Conservation (phyloP, 352 stramenopile genomes). For the Phytophthora crassamura region DNA sequence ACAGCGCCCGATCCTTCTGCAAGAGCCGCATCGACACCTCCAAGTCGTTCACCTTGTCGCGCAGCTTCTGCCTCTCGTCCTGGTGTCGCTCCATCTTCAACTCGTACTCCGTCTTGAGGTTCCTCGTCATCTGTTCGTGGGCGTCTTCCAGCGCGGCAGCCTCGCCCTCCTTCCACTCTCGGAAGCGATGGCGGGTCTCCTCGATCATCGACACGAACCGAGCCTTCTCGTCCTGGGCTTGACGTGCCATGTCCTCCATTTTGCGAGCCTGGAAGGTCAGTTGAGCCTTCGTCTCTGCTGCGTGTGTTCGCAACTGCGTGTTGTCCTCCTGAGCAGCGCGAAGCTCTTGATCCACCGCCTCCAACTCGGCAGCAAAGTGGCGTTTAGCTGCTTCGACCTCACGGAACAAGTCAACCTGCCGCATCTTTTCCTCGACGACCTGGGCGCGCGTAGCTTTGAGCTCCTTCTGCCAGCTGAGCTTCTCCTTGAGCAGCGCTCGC, state of each 20-base stretch:
- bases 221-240: constrained; percentile 66
- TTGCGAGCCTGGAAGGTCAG: constrained; percentile 49
- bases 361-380: constrained; percentile 46
- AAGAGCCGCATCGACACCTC: constrained; percentile 69
- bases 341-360: constrained; percentile 42
- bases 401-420: constrained; percentile 67
- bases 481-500: constrained; percentile 66
- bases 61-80: constrained; percentile 78
- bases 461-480: constrained; percentile 74
- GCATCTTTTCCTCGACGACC: constrained; percentile 78
- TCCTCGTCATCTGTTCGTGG: constrained; percentile 56
- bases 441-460: constrained; percentile 64
- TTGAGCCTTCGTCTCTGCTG: constrained; percentile 52
- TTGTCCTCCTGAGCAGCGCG: constrained; percentile 55
- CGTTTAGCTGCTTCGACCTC: constrained; percentile 61
- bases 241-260: constrained; percentile 56
- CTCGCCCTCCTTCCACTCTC: constrained; percentile 73
- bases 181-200: constrained; percentile 64
- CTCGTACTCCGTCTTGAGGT: constrained; percentile 68
- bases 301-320: constrained; percentile 39
- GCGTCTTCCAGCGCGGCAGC: constrained; percentile 39
- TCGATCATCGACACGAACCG: constrained; percentile 57
- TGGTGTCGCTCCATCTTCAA: constrained; percentile 71
- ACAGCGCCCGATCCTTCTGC: constrained; percentile 70
- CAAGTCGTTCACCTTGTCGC: constrained; percentile 77